Evolutionary conservation across 306 rosid species (phyloP).

Genomic region (Trichosanthes truncata): DNA sequence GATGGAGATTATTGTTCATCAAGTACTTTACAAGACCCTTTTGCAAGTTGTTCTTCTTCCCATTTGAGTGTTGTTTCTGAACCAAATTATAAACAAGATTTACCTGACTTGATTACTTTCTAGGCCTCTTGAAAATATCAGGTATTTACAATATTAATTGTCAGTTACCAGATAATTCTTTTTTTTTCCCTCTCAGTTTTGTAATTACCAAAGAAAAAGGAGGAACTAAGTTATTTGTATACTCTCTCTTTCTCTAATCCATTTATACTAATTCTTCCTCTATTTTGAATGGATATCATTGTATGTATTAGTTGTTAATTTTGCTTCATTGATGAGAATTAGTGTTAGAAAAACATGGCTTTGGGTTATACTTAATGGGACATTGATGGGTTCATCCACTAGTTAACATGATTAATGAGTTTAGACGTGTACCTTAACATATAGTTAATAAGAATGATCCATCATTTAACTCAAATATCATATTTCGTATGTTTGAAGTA

Average conservation of each 20-base stretch:
- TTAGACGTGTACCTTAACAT: too few relatives aligned
- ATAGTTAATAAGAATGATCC: too few relatives aligned
- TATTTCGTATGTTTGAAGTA: too few relatives aligned
- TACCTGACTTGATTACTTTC: constrained; percentile 75
- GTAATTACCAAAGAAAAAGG: constrained; percentile 21
- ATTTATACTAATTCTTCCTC: neutral
- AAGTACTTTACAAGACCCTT: constrained; percentile 19
- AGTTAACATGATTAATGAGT: too few relatives aligned
- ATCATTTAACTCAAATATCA: too few relatives aligned
- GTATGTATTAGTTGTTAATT: neutral
- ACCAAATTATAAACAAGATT: constrained; percentile 16
- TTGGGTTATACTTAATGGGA: too few relatives aligned
- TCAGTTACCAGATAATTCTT: neutral
- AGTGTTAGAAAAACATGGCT: neutral
- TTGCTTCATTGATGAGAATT: neutral
- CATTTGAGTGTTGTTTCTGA: constrained; percentile 13
- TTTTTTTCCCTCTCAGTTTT: neutral
- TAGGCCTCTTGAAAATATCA: constrained; percentile 19
- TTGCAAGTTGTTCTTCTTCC: constrained; percentile 21
- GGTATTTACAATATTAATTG: neutral
- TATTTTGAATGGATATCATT: neutral
- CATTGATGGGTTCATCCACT: too few relatives aligned
- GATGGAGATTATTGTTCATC: constrained; percentile 30
- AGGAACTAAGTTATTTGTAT: neutral
- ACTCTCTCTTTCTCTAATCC: neutral